Conservation (phyloP, 306 rosid species). For the Vigna trinervia region DNA sequence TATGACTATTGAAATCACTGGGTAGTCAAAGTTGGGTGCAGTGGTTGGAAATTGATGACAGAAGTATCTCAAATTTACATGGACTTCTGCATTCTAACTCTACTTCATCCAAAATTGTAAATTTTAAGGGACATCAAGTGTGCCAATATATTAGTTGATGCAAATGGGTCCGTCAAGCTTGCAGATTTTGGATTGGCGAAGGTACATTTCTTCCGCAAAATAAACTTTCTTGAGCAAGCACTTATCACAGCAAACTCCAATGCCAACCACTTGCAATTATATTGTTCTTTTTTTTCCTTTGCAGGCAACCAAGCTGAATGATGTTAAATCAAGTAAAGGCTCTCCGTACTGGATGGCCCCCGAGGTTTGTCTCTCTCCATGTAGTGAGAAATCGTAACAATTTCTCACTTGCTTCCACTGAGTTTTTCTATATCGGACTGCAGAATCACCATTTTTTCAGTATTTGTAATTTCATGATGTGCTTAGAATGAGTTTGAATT, state of each 20-base stretch:
- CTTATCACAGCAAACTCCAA: conserved; percentile 10
- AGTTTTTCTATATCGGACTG: conserved; percentile 2
- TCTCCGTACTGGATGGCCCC: conserved; percentile 69
- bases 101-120: neutral
- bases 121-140: conserved; percentile 60
- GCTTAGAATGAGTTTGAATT: neutral
- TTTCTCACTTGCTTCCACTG: conserved; percentile 4
- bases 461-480: conserved; percentile 18
- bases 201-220: conserved; percentile 42
- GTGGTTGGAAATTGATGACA: conserved; percentile 2
- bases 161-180: conserved; percentile 60
- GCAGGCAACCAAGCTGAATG: conserved; percentile 59
- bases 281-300: conserved; percentile 21
- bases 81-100: conserved; percentile 30
- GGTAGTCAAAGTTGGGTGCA: conserved; percentile 10
- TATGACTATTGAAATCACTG: conserved; percentile 5
- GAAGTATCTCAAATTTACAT: conserved; percentile 19
- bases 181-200: conserved; percentile 67
- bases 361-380: conserved; percentile 49
- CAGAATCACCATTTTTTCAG: neutral
- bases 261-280: conserved; percentile 18
- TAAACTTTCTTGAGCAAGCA: conserved; percentile 1
- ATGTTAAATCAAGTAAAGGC: conserved; percentile 62
- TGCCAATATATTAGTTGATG: conserved; percentile 60
- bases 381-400: neutral